Evolutionary conservation across 257 asterid genomes (phyloP), one percentile per base, ranked within the genome.

Genomic region (Nicotiana otophora): DNA sequence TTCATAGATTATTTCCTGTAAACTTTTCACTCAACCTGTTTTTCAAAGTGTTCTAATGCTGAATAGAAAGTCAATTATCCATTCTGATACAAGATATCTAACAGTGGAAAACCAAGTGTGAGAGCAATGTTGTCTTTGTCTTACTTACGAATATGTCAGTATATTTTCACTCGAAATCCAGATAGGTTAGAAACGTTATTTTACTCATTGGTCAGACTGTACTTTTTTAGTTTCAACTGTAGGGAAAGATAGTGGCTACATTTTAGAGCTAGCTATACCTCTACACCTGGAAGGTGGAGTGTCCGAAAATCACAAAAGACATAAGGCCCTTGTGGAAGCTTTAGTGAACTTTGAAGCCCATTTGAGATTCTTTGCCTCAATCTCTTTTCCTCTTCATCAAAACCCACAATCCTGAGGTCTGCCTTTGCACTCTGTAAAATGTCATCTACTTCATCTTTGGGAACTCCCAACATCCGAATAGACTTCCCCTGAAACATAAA

Each of bases 391-490:
- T 95, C 99, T 87, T 95, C 97, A 81, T 91, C 97, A 88, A 95
- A 95, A 53, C 98, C 99, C 84, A 96, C 93, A 83, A 94, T 93
- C 69, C 98, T 91, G 83, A 86, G 87, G 88, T 96, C 94, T 51
- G 34, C 83, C 87, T 92, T 90, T 17, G 87, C 92, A 85, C 83
- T 93, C 85, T 86, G 85, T 63, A 89, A 70, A 83, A 94, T 89
- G 84, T 96, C 97, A 85, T 94, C 96, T 53, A 96, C 88, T 90
- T 96, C 99, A 78, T 84, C 89, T 84, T 88, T 87, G 62, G 90
- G 92, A 19, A 94, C 97, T 82, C 99, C 99, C 97, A 95, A 88
- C 99, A 95, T 95, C 89, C 92, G 90, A 77, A 95, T 85, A 78
- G 97, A 84, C 83, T 89, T 93, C 48, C 90, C 98, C 98, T 95